Percentiles rank a stretch among this genome's conserved stretches.
phyloP scores from a whole-genome alignment of 2,329 filamentous ascomycete genomes.

The Ophiostoma sp. region DNA sequence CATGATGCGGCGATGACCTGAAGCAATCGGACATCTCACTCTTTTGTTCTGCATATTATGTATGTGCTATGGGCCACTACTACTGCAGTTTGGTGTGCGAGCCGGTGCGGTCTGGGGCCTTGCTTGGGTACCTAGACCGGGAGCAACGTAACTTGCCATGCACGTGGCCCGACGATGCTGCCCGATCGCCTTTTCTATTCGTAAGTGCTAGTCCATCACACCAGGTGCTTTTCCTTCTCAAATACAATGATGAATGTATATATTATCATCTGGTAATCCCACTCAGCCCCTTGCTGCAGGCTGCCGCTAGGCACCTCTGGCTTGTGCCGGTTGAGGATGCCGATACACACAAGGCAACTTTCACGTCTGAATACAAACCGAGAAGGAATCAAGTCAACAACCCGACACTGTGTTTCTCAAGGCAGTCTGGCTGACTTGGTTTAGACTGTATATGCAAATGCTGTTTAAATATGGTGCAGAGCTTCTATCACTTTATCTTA shows the following conservation, averaged over 20 bases:
- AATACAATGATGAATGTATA: slow-evolving; percentile 19
- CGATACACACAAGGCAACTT: slow-evolving; percentile 21
- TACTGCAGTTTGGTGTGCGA: background rate
- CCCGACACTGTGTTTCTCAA: background rate
- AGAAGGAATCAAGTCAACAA: background rate
- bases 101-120: background rate
- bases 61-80: background rate
- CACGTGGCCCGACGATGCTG: background rate
- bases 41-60: slow-evolving; percentile 4
- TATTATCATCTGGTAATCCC: slow-evolving; percentile 28
- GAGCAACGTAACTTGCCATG: background rate
- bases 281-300: slow-evolving; percentile 25
- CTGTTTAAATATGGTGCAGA: no score
- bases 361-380: slow-evolving; percentile 19
- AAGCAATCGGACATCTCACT: slow-evolving; percentile 51
- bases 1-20: slow-evolving; percentile 66
- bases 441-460: background rate
- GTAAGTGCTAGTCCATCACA: background rate
- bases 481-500: no score
- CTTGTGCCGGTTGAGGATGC: slow-evolving; percentile 26
- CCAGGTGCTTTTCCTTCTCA: background rate
- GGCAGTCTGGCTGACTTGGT: background rate
- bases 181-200: background rate
- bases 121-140: background rate
- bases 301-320: background rate